Evolutionary conservation across 1,284 basidiomycete species (phyloP), one percentile per base, ranked within the genome.

Genomic region (Boletus mariae): DNA sequence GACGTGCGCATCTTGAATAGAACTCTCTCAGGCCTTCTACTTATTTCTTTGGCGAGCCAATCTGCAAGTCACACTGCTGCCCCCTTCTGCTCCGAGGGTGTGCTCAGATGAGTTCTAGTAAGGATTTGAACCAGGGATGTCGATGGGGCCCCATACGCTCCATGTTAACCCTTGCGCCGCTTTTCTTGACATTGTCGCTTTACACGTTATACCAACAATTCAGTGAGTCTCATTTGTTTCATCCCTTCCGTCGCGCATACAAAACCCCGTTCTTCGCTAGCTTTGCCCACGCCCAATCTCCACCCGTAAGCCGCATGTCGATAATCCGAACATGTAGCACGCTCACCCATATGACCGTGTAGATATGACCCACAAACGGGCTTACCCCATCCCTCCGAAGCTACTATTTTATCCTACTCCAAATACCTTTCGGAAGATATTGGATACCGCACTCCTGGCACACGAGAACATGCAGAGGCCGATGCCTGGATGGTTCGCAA

Each of bases 371-470:
- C 82, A 5, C 54, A 63, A 13, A 85, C 83, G 0, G 73, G 73
- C 35, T 68, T 82, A 3, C 85, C 87, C 4, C 87, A 88, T 61
- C 75, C 89, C 26, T 88, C 88, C 0, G 89, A 92, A 66, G 63
- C 77, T 0, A 78, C 77, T 25, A 86, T 91, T 43, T 78, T 91
- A 5, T 75, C 72, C 3, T 73, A 84, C 49, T 79, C 84, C 1
- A 80, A 78, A 57, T 68, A 83, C 53, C 79, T 92, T 9, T 90
- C 87, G 0, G 92, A 94, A 66, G 84, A 84, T 31, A 92, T 96
- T 55, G 95, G 95, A 4, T 98, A 87, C 73, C 81, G 96, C 41
- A 96, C 92, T 0, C 92, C 97, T 15, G 96, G 96, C 1, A 96
- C 94, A 0, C 78, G 80, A 40, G 91, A 98, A 68, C 94, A 98